These are phyloP conservation scores for Poronia punctata DNA, from an alignment of 495 filamentous ascomycete species.

Conservation along the genomic window DNA sequence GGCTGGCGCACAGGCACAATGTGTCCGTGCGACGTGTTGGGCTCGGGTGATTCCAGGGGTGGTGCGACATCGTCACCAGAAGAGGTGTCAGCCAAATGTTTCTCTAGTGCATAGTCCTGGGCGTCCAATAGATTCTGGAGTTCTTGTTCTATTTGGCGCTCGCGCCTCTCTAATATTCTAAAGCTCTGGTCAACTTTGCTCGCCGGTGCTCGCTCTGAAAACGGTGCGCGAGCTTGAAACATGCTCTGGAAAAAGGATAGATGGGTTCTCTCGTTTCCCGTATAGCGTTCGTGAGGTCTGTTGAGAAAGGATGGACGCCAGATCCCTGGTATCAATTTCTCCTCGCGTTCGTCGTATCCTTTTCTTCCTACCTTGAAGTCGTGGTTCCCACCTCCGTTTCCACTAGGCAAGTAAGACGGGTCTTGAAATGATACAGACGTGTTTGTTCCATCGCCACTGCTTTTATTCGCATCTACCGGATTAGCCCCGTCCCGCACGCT, in stretches of 20 bases:
- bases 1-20: conserved; percentile 60
- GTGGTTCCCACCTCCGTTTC: background rate
- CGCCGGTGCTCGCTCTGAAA: conserved; percentile 8
- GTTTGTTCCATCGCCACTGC: conserved; percentile 1
- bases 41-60: conserved; percentile 13
- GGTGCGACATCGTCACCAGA: conserved; percentile 17
- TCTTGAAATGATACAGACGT: conserved; percentile 10
- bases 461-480: background rate
- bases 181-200: conserved; percentile 21
- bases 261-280: conserved; percentile 3
- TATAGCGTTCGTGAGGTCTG: conserved; percentile 7
- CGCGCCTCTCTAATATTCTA: conserved; percentile 41
- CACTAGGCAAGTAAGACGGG: background rate
- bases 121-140: conserved; percentile 79
- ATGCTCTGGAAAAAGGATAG: conserved; percentile 23
- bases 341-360: conserved; percentile 1
- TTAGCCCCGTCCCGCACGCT: background rate
- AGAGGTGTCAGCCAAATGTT: conserved; percentile 17
- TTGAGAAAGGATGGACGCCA: conserved; percentile 16
- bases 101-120: conserved; percentile 68
- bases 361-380: conserved; percentile 2
- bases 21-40: conserved; percentile 21
- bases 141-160: conserved; percentile 60
- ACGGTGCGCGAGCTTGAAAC: conserved; percentile 16
- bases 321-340: conserved; percentile 7